Evolutionary conservation across 768 basidiomycete species (phyloP), one percentile per base, ranked within the genome.

Genomic region (Jaapia argillacea): DNA sequence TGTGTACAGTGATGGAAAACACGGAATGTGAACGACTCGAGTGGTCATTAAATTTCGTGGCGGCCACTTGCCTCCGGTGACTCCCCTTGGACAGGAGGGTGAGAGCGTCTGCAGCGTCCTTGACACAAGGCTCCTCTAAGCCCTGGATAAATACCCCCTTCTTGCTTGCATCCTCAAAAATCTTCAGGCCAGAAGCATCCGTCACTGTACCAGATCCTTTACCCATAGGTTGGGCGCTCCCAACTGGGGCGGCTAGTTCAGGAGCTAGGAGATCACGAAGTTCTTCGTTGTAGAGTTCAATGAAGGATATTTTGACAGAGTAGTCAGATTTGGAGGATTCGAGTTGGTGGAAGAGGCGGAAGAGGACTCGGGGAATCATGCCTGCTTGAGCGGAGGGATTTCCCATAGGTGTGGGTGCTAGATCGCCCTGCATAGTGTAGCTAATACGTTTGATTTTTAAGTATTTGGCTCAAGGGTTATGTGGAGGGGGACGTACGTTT

Each of bases 261-360:
- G 66, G 69, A 7, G 87, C 76, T 24, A 97, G 75, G 22, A 99
- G 76, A 60, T 99, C 96, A 20, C 96, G 85, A 4, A 99, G 76
- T 57, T 98, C 96, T 66, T 99, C 96, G 58, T 99, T 99, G 63
- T 98, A 99, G 18, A 99, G 71, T 58, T 99, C 96, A 42, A 99
- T 71, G 60, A 81, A 98, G 0, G 92, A 94, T 43, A 94, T 75
- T 56, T 88, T 91, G 57, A 99, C 92, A 54, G 87, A 85, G 57
- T 81, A 98, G 54, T 99, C 96, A 14, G 77, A 58, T 18, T 71
- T 72, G 0, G 75, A 74, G 6, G 75, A 71, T 53, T 94, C 91
- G 6, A 99, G 79, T 44, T 86, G 76, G 46, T 87, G 78, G 58
- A 98, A 99, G 2, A 98, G 75, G 20, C 85, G 82, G 59, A 94